Percentiles rank a stretch among this genome's conserved stretches.
Evolutionary conservation across 2,329 filamentous ascomycete genomes (phyloP).

Genomic region (Bipolaris victoriae): DNA sequence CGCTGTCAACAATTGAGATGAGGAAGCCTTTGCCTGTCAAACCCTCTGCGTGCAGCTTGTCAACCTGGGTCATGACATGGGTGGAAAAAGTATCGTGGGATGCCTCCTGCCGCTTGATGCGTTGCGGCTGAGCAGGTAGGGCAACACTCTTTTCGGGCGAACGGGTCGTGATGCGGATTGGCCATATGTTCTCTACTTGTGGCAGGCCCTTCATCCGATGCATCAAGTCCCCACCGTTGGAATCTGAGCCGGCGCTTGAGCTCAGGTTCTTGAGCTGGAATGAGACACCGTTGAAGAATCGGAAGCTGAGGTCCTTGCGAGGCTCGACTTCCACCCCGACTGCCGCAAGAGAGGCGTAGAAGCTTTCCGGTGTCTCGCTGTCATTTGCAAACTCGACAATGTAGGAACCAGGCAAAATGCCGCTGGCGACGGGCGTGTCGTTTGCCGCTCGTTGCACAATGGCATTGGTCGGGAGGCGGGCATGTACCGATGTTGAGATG

Average conservation of each 20-base stretch:
- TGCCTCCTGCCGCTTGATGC: conserved; percentile 15
- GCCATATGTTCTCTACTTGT: conserved; percentile 20
- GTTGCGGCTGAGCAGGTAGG: conserved; percentile 2
- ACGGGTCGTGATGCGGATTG: conserved; percentile 16
- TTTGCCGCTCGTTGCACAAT: conserved; percentile 3
- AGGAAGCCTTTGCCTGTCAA: conserved; percentile 56
- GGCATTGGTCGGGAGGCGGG: neutral
- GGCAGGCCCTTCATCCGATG: conserved; percentile 1
- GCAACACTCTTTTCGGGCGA: neutral
- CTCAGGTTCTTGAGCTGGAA: conserved; percentile 18
- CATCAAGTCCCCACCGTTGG: conserved; percentile 2
- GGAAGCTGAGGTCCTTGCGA: conserved; percentile 26
- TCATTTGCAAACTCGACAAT: conserved; percentile 28
- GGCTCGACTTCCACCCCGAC: conserved; percentile 18
- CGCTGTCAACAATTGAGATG: conserved; percentile 54
- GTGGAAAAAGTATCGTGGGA: conserved; percentile 24
- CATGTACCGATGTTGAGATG: neutral
- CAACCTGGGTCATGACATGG: conserved; percentile 44
- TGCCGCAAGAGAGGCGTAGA: conserved; percentile 19
- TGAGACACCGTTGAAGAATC: conserved; percentile 26
- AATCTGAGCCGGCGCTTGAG: conserved; percentile 14
- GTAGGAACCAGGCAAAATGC: conserved; percentile 14
- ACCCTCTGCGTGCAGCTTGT: conserved; percentile 51
- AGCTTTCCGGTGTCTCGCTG: conserved; percentile 15
- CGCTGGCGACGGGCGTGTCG: neutral